A percentile compares a stretch with the other conserved stretches of the same genome.
Evolutionary conservation across 441 rosid species (phyloP).

Genomic region (Jatropha multifida): DNA sequence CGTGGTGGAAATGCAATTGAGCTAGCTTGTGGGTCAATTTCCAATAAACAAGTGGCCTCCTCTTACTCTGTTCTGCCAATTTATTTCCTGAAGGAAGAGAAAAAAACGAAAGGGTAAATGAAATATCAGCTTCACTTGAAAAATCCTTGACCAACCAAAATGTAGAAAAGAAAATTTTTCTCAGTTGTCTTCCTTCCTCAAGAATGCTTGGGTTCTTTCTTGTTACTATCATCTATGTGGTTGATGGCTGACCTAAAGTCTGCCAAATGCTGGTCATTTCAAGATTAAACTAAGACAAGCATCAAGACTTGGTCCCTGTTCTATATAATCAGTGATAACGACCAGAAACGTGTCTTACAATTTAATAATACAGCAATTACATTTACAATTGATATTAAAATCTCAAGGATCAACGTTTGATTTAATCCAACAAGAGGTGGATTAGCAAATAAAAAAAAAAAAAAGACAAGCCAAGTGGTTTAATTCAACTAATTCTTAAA

Average conservation of each 20-base stretch:
- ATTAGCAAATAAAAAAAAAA: too few relatives aligned
- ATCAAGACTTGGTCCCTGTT: not conserved
- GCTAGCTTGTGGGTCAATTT: slow-evolving; percentile 2
- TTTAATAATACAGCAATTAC: too few relatives aligned
- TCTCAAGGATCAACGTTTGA: too few relatives aligned
- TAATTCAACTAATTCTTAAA: not conserved
- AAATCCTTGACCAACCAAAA: not conserved
- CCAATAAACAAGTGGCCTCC: not conserved
- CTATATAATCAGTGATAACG: too few relatives aligned
- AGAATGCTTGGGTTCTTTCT: not conserved
- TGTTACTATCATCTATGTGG: not conserved
- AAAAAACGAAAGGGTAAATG: too few relatives aligned
- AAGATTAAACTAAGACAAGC: not conserved
- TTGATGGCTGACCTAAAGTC: not conserved
- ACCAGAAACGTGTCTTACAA: too few relatives aligned
- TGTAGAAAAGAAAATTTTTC: not conserved
- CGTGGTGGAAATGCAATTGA: not conserved
- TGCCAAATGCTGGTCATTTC: not conserved
- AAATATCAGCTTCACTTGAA: not conserved
- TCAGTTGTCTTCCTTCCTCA: not conserved
- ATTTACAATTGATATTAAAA: too few relatives aligned
- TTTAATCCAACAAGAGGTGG: too few relatives aligned
- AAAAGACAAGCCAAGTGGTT: not conserved
- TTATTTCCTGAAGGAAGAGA: not conserved
- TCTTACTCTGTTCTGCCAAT: not conserved